Conservation (phyloP, 139 green algal genomes). For the Chlamydomonas schloesseri region DNA sequence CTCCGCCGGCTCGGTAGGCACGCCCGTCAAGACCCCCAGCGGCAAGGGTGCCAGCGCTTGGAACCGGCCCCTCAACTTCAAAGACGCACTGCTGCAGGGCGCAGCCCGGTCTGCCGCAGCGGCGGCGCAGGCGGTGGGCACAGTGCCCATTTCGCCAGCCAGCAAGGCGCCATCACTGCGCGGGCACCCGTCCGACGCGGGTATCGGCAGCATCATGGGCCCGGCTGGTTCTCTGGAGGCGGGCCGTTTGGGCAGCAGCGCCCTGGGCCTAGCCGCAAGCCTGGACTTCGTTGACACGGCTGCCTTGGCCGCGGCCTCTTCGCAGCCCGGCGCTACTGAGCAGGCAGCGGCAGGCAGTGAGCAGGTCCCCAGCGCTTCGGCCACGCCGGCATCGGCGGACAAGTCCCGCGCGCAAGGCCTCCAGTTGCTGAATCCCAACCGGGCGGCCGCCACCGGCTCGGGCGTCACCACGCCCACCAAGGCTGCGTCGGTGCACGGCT, state of each 20-base stretch:
- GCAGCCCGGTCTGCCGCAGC: neutral
- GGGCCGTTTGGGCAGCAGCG: too few relatives aligned
- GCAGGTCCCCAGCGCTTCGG: neutral
- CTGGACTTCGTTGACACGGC: too few relatives aligned
- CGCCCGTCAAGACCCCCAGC: neutral
- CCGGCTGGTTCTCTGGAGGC: too few relatives aligned
- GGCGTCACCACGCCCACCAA: neutral
- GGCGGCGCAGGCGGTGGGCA: neutral
- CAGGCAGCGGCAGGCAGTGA: too few relatives aligned
- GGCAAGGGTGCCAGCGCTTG: neutral
- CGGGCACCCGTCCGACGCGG: too few relatives aligned
- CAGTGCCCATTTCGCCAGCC: neutral
- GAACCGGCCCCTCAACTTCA: slow-evolving; percentile 20
- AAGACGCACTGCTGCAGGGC: neutral
- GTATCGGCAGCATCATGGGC: too few relatives aligned
- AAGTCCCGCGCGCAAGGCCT: neutral
- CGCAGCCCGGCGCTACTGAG: too few relatives aligned
- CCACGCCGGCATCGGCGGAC: neutral
- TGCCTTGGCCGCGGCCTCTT: neutral
- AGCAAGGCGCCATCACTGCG: neutral
- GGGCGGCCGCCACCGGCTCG: neutral
- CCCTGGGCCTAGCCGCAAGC: too few relatives aligned
- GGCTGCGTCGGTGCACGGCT: neutral
- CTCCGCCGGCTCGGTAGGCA: neutral
- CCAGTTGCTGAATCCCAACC: slow-evolving; percentile 4